Base-by-base conservation (phyloP, 1,284 basidiomycete species). In the Irpex sp. region DNA sequence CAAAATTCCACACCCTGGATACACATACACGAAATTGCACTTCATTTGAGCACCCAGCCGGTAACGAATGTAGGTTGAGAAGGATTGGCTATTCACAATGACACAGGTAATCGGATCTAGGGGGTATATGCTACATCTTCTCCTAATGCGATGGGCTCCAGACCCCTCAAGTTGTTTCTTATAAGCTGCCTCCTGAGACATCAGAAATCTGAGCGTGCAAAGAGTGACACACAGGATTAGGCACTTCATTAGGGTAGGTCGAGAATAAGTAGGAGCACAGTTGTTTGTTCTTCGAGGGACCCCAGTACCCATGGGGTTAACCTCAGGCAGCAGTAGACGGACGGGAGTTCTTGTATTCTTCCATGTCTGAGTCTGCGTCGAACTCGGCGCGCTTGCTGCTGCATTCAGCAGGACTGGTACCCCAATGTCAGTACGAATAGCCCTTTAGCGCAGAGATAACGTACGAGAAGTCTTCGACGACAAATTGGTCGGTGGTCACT, bases 401-500 rank as follows among this genome's bases (percentile, higher is more conserved):
- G 17, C 49, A 17, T 17, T n/a, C 49, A 17, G 49, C 49, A 21
- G 19, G 49, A n/a, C 49, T 51, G 49, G 8, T 17, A 51, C 7
- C 6, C 13, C 13, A 51, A 51, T 19, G 7, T 51, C 7, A 51
- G 48, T 19, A 7, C 48, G n/a, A 51, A 51, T n/a, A 51, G 48
- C 13, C n/a, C 7, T 2, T 7, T 15, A 7, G 17, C n/a, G 6
- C n/a, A 51, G 48, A 51, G 48, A n/a, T 7, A 21, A 69, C 71
- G 58, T 61, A 73, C 73, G 64, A 66, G 59, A 68, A 77, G 66
- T 80, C 78, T 44, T 76, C 70, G 73, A 79, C 76, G 37, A 84
- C 84, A 63, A 86, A 82, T 63, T 84, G 82, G 70, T 86, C 84
- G 17, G 85, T 86, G 9, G 82, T 85, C 57, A 87, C 82, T 59